phyloP scores from a whole-genome alignment of 257 asterid species.

The Verbena officinalis region DNA sequence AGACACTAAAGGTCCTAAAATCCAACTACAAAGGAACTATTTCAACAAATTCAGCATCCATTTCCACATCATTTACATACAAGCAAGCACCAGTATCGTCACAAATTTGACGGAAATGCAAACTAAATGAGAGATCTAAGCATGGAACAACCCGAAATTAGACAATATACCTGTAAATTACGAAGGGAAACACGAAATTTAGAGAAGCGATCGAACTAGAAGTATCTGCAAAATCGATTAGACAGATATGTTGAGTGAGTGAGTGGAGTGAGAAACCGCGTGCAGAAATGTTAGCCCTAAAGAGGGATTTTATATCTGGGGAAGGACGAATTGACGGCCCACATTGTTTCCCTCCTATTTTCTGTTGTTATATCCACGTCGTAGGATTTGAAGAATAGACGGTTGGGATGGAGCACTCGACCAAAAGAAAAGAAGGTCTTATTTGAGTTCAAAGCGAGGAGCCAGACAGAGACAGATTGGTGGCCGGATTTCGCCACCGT shows the following conservation, averaged over 20 bases:
- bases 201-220: constrained; percentile 27
- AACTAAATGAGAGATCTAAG: constrained; percentile 7
- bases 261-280: constrained; percentile 29
- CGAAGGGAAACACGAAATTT: constrained; percentile 10
- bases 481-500: too few species aligned
- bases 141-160: background rate
- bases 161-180: constrained; percentile 34
- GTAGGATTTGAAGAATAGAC: constrained; percentile 34
- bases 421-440: too few species aligned
- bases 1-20: background rate
- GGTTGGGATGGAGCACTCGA: constrained; percentile 44
- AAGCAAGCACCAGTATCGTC: background rate
- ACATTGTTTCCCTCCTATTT: constrained; percentile 57
- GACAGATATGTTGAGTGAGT: constrained; percentile 23
- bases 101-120: constrained; percentile 3
- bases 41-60: background rate
- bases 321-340: constrained; percentile 41
- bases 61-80: background rate
- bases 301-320: constrained; percentile 43
- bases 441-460: too few species aligned
- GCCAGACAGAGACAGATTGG: too few species aligned
- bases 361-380: constrained; percentile 22
- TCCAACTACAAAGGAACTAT: background rate
- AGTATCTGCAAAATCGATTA: constrained; percentile 30
- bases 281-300: constrained; percentile 23